These are phyloP conservation scores for Canna indica DNA, from an alignment of 176 grass and related monocot species.

Conservation along the genomic window DNA sequence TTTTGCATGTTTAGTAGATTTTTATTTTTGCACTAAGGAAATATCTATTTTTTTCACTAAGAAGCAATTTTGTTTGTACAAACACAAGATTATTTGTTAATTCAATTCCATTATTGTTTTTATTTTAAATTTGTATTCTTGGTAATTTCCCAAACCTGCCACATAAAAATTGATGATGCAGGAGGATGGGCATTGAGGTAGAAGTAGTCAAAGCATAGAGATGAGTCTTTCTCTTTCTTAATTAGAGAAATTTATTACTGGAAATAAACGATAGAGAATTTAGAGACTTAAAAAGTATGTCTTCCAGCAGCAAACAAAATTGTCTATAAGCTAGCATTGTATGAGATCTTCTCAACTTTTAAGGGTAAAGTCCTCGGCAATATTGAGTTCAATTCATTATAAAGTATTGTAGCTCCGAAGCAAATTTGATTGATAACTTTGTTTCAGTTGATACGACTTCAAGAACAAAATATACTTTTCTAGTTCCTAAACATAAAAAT, in stretches of 20 bases:
- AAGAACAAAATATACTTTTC: too few species aligned
- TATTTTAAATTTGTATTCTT: not conserved
- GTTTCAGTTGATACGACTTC: too few species aligned
- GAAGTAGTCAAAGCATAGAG: not conserved
- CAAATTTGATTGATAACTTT: too few species aligned
- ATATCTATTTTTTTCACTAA: not conserved
- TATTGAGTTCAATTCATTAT: too few species aligned
- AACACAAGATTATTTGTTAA: not conserved
- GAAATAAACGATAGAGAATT: not conserved
- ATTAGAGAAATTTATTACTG: not conserved
- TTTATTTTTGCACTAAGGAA: too few species aligned
- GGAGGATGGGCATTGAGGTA: not conserved
- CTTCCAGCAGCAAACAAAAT: too few species aligned
- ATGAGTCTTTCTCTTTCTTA: not conserved
- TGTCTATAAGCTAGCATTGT: too few species aligned
- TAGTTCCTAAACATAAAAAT: too few species aligned
- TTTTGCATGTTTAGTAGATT: not conserved
- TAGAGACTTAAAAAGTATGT: too few species aligned
- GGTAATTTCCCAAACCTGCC: not conserved
- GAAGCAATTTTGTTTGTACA: not conserved
- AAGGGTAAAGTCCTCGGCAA: too few species aligned
- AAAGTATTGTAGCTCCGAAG: too few species aligned
- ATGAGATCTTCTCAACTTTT: too few species aligned
- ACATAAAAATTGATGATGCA: not conserved
- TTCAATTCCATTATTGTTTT: not conserved